Evolutionary conservation across 1,284 basidiomycete species (phyloP).

Genomic region (Melampsora americana): DNA sequence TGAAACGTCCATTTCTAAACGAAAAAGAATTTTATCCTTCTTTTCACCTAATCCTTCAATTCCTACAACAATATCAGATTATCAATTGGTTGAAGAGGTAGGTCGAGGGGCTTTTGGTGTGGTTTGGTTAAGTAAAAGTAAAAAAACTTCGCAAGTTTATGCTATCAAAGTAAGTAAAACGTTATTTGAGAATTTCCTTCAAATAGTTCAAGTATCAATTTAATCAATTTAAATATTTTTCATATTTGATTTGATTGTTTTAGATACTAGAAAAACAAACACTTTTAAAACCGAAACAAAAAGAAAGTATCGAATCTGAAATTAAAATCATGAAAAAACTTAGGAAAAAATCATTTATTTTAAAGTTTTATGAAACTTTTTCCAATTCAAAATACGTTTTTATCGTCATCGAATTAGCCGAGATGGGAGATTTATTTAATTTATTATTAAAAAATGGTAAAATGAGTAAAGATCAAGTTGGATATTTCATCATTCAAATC

Average conservation of each 20-base stretch:
- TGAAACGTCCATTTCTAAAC: no score
- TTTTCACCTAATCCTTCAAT: no score
- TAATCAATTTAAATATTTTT: no score
- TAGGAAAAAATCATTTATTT: not conserved
- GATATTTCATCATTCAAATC: not conserved
- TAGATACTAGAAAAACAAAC: no score
- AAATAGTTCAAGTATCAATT: not conserved
- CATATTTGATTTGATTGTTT: no score
- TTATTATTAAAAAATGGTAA: not conserved
- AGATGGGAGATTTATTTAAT: not conserved
- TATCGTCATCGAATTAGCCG: not conserved
- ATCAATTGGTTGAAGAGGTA: slow-evolving; percentile 1
- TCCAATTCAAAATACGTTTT: not conserved
- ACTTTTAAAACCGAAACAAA: not conserved
- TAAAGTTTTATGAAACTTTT: not conserved
- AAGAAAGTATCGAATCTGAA: not conserved
- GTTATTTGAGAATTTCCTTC: not conserved
- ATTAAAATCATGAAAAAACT: not conserved
- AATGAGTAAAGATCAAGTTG: not conserved
- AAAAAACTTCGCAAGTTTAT: not conserved
- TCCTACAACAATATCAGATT: not conserved
- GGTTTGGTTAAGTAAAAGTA: not conserved
- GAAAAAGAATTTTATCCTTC: no score
- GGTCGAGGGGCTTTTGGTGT: not conserved
- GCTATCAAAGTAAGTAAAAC: not conserved